Conservation (phyloP, 768 basidiomycete species). For the Exsudoporus frostii region DNA sequence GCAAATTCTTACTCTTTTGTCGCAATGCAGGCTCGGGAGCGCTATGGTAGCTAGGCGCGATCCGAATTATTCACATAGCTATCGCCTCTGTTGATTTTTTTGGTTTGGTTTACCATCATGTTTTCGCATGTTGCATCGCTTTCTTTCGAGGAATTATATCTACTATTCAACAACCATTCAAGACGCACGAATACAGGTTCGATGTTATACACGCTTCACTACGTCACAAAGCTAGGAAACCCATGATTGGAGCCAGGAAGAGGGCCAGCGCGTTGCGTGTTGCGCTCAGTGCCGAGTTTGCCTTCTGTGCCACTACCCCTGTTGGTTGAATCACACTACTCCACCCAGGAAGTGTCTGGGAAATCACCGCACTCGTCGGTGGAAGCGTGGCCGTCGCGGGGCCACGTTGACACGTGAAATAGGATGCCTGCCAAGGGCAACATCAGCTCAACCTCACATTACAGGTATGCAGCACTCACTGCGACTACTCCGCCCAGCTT, state of each 20-base stretch:
- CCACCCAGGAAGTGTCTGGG: constrained; percentile 50
- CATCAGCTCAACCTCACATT: background rate
- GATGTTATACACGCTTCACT: background rate
- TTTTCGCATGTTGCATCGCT: constrained; percentile 10
- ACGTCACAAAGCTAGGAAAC: constrained; percentile 23
- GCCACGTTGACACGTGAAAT: constrained; percentile 73
- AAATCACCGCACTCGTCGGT: constrained; percentile 62
- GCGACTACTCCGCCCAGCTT: constrained; percentile 60
- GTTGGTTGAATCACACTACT: constrained; percentile 10
- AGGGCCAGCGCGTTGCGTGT: constrained; percentile 21
- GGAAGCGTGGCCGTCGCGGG: constrained; percentile 48
- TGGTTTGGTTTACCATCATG: constrained; percentile 10
- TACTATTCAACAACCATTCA: constrained; percentile 4
- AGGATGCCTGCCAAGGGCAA: constrained; percentile 49
- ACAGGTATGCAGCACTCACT: constrained; percentile 35
- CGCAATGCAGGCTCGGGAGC: constrained; percentile 35
- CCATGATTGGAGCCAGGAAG: constrained; percentile 29
- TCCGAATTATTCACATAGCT: constrained; percentile 11
- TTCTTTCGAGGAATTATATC: constrained; percentile 20
- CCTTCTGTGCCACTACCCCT: constrained; percentile 14
- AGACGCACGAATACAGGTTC: background rate
- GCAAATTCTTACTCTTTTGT: constrained; percentile 26
- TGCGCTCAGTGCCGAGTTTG: constrained; percentile 19
- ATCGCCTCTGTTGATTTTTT: constrained; percentile 6
- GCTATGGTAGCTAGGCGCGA: constrained; percentile 29